These are phyloP conservation scores for Verticillium longisporum DNA, from an alignment of 2,329 filamentous ascomycete species.

Conservation along the genomic window DNA sequence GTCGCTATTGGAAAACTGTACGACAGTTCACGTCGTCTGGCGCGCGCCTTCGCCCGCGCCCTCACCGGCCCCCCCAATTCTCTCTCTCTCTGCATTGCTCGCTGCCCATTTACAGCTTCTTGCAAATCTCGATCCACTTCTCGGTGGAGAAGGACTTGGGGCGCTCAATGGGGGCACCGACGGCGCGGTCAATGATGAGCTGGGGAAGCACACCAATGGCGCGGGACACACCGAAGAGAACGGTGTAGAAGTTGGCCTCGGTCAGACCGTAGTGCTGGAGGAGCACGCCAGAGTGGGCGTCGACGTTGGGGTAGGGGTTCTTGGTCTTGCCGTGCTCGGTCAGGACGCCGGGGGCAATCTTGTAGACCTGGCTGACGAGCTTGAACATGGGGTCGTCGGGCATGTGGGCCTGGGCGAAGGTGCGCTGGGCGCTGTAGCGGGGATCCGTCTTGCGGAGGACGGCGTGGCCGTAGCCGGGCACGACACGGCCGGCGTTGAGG, in stretches of 20 bases:
- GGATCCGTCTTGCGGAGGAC: slow-evolving; percentile 99
- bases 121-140: slow-evolving; percentile 89
- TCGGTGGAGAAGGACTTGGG: slow-evolving; percentile 99
- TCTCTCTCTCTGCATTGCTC: background rate
- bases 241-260: slow-evolving; percentile 99
- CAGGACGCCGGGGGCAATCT: slow-evolving; percentile 95
- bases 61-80: too few species aligned
- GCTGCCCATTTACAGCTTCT: slow-evolving; percentile 66
- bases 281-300: slow-evolving; percentile 97
- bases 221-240: slow-evolving; percentile 97
- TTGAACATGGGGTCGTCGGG: slow-evolving; percentile 99
- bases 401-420: slow-evolving; percentile 85
- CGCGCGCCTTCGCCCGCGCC: slow-evolving; percentile 1
- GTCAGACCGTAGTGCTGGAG: slow-evolving; percentile 99
- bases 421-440: slow-evolving; percentile 96
- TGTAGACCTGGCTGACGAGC: slow-evolving; percentile 99
- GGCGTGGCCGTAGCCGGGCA: slow-evolving; percentile 96
- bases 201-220: slow-evolving; percentile 98
- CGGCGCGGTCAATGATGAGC: slow-evolving; percentile 98
- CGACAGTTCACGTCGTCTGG: slow-evolving; percentile 2
- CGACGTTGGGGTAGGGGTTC: slow-evolving; percentile 99
- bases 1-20: slow-evolving; percentile 3
- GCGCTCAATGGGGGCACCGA: slow-evolving; percentile 94
- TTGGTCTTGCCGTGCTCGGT: slow-evolving; percentile 99
- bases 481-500: slow-evolving; percentile 89